Base-by-base conservation (phyloP, 805 yeast genomes). In the Cyberlindnera bimundalis region DNA sequence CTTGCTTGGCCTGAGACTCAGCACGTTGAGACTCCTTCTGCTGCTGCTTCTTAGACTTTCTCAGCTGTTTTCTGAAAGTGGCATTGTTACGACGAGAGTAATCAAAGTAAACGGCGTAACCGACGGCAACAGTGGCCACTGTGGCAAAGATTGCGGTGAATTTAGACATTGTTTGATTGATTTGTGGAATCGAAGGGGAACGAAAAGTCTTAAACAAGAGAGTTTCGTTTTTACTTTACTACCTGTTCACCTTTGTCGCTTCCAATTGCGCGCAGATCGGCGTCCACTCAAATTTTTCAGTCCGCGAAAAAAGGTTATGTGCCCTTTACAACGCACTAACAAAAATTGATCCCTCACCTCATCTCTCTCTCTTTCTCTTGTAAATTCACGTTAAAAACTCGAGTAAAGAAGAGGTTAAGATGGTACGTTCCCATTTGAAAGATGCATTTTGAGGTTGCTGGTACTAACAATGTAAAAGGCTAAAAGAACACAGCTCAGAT, bases 21-120 rank as follows among this genome's bases (percentile, higher is more conserved):
- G 64, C 67, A 52, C 70, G 70, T 52, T 76, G 73, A 43, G 78
- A 75, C 49, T 68, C 64, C 59, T 79, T 79, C 46, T 73, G 71
- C 53, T 83, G 84, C 55, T 75, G 71, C 56, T 73, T 75, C 43
- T 80, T 74, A 58, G 75, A 73, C 62, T 77, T 79, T 58, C 77
- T 78, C 57, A 93, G 73, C 33, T 75, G 61, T 57, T 76, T 80
- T 73, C 99, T 85, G 74, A 93, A 95, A 43, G 78, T 84, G 16
- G 84, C 64, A 43, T 84, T 79, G 65, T 73, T 72, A 68, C 98
- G 85, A 68, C 99, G 87, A 66, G 76, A 75, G 72, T 89, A 85
- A 68, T 93, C 99, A 59, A 95, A 95, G 70, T 87, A 93, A 28
- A 79, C 69, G 42, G 91, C 86, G 67, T 93, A 91, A 14, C 85